phyloP scores from a whole-genome alignment of 495 filamentous ascomycete species.

The Beverwykella pulmonaria region DNA sequence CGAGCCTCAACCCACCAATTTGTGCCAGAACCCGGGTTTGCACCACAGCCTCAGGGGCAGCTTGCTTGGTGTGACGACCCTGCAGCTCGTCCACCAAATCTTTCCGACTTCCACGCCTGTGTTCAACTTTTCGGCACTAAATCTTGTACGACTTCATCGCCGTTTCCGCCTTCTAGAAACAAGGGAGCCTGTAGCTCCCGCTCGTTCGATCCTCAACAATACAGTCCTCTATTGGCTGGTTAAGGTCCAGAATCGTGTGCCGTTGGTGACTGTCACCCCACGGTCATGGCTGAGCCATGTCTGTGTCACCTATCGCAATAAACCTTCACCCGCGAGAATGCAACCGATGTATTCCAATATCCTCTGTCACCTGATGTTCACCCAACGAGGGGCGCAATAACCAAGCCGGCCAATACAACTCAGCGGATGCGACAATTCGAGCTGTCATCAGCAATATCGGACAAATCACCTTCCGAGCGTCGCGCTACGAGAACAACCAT shows the following conservation, averaged over 20 bases:
- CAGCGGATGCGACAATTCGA: background rate
- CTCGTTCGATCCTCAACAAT: background rate
- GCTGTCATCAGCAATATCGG: background rate
- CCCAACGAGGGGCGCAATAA: background rate
- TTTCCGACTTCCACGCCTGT: background rate
- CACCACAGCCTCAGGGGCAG: background rate
- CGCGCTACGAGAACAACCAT: background rate
- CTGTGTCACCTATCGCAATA: slow-evolving; percentile 13
- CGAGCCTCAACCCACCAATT: slow-evolving; percentile 6
- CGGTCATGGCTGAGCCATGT: slow-evolving; percentile 2
- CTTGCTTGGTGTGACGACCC: background rate
- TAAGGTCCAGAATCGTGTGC: slow-evolving; percentile 2
- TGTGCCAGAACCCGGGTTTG: slow-evolving; percentile 2
- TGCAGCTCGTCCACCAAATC: background rate
- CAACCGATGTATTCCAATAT: slow-evolving; percentile 7
- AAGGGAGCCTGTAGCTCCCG: slow-evolving; percentile 7
- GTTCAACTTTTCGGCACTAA: slow-evolving; percentile 10
- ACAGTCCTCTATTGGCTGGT: slow-evolving; percentile 3
- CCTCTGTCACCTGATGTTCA: slow-evolving; percentile 4
- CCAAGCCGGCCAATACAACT: background rate
- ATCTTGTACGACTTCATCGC: slow-evolving; percentile 13
- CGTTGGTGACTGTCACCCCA: background rate
- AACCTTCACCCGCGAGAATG: background rate
- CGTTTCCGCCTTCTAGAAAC: background rate
- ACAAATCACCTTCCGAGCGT: background rate